phyloP scores from a whole-genome alignment of 805 yeast species.

The Wickerhamiella azymoides region DNA sequence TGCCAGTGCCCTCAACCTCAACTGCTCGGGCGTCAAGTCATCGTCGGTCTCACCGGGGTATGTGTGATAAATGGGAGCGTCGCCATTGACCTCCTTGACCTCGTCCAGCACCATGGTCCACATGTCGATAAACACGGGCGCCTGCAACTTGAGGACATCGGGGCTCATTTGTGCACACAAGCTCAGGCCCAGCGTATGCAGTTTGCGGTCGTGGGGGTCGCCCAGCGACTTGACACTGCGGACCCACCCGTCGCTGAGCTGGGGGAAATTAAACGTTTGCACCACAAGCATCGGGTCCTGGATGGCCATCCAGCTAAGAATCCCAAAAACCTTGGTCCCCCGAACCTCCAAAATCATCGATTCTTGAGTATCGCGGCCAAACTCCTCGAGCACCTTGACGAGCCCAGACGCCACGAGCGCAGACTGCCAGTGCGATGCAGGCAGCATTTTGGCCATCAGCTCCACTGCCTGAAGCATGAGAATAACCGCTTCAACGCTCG shows the following conservation, averaged over 20 bases:
- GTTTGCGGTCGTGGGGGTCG: conserved; percentile 63
- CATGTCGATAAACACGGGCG: conserved; percentile 25
- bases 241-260: conserved; percentile 20
- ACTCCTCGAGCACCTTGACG: conserved; percentile 2
- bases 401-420: conserved; percentile 7
- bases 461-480: conserved; percentile 12
- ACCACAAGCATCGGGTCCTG: conserved; percentile 7
- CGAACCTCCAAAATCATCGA: conserved; percentile 6
- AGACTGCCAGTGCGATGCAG: conserved; percentile 6
- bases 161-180: background rate
- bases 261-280: conserved; percentile 4
- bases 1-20: conserved; percentile 26
- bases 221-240: conserved; percentile 38
- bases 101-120: conserved; percentile 58
- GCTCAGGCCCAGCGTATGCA: conserved; percentile 48
- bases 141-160: conserved; percentile 28
- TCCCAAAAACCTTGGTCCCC: conserved; percentile 5
- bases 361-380: background rate
- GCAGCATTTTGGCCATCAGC: conserved; percentile 6
- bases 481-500: conserved; percentile 16
- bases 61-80: conserved; percentile 22
- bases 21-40: conserved; percentile 17
- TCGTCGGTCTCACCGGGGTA: conserved; percentile 16
- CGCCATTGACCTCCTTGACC: conserved; percentile 51
- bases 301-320: conserved; percentile 9